These are phyloP conservation scores for Lactarius psammicola DNA, from an alignment of 768 basidiomycete genomes.

Conservation along the genomic window DNA sequence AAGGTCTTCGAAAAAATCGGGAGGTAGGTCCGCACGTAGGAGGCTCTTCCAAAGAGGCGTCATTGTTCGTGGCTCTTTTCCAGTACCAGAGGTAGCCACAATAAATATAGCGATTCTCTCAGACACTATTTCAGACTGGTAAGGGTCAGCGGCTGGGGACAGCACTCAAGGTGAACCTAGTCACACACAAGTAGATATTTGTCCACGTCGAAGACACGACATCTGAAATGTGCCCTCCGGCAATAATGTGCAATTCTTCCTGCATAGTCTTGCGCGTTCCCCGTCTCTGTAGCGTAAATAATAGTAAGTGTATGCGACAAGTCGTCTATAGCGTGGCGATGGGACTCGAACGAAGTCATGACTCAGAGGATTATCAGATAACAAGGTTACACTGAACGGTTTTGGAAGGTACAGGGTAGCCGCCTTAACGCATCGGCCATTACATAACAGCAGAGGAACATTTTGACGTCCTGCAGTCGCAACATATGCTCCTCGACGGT, in stretches of 20 bases:
- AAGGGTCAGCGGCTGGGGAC: not conserved
- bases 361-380: conserved; percentile 20
- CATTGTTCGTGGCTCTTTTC: conserved; percentile 78
- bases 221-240: conserved; percentile 50
- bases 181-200: conserved; percentile 36
- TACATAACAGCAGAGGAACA: no score
- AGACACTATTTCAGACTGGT: conserved; percentile 64
- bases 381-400: not conserved
- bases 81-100: conserved; percentile 82
- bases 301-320: conserved; percentile 46
- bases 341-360: conserved; percentile 17
- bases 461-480: no score
- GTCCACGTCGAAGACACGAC: conserved; percentile 34
- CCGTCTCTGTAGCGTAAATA: conserved; percentile 90
- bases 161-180: not conserved
- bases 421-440: no score
- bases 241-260: conserved; percentile 74
- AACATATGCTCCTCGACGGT: no score
- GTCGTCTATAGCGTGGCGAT: not conserved
- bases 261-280: conserved; percentile 79
- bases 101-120: conserved; percentile 73
- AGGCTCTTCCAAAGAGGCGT: conserved; percentile 73
- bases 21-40: conserved; percentile 71
- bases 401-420: no score
- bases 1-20: conserved; percentile 76